phyloP scores from a whole-genome alignment of 768 basidiomycete species.

The Roridomyces roridus region DNA sequence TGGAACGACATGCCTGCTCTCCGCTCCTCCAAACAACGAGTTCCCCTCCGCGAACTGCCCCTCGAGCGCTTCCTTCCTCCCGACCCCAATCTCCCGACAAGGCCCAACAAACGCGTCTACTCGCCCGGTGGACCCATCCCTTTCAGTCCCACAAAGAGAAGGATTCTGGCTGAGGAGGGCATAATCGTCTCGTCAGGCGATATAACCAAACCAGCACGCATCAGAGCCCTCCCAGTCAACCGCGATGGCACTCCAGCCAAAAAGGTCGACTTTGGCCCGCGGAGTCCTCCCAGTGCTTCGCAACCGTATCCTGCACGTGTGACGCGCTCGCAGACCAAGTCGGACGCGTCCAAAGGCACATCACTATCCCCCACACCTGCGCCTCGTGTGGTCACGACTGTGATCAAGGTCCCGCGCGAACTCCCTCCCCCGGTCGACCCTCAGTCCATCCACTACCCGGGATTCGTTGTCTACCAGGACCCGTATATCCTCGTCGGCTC shows the following conservation, averaged over 20 bases:
- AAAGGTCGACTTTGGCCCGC: slow-evolving; percentile 59
- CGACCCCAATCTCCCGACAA: slow-evolving; percentile 38
- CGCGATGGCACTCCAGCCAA: slow-evolving; percentile 49
- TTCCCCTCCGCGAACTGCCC: slow-evolving; percentile 67
- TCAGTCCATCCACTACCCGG: slow-evolving; percentile 70
- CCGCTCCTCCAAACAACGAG: slow-evolving; percentile 23
- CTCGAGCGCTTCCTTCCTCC: slow-evolving; percentile 57
- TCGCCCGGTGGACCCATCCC: slow-evolving; percentile 58
- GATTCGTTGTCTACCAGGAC: slow-evolving; percentile 66
- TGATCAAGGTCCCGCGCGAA: slow-evolving; percentile 40
- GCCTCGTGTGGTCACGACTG: slow-evolving; percentile 21
- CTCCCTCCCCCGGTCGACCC: slow-evolving; percentile 52
- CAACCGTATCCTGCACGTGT: slow-evolving; percentile 21
- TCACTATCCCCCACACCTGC: slow-evolving; percentile 11
- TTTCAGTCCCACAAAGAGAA: slow-evolving; percentile 72
- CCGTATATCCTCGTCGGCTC: slow-evolving; percentile 32
- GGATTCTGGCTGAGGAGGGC: slow-evolving; percentile 64
- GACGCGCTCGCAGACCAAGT: slow-evolving; percentile 19
- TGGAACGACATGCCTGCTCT: slow-evolving; percentile 21
- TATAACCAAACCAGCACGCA: slow-evolving; percentile 45
- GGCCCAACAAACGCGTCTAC: slow-evolving; percentile 63
- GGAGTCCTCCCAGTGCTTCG: slow-evolving; percentile 27
- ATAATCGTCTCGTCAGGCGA: slow-evolving; percentile 43
- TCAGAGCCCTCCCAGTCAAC: slow-evolving; percentile 51
- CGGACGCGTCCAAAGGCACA: slow-evolving; percentile 12